A percentile compares a stretch with the other conserved stretches of the same genome.
These are phyloP conservation scores for Erodium trifolium DNA, from an alignment of 441 rosid species.

Conservation along the genomic window DNA sequence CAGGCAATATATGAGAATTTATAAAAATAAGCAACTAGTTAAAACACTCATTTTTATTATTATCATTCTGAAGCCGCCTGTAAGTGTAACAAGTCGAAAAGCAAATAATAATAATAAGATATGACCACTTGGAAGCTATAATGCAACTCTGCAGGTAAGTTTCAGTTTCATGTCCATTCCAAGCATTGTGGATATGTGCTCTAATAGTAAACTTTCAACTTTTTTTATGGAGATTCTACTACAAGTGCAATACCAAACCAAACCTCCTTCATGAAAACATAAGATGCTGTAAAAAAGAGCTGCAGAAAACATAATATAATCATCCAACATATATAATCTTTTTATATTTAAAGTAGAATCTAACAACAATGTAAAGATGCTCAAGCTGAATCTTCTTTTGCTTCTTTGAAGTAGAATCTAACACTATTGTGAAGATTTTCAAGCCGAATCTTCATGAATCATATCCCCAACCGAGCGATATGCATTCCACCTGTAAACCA, in stretches of 20 bases:
- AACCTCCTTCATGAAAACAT: background rate
- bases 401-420: constrained; percentile 13
- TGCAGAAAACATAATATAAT: background rate
- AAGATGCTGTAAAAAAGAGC: background rate
- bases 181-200: background rate
- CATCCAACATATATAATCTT: background rate
- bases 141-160: background rate
- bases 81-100: background rate
- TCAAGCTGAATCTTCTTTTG: constrained; percentile 11
- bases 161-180: background rate
- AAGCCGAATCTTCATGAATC: constrained; percentile 13
- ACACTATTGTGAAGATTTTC: background rate
- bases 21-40: background rate
- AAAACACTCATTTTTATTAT: background rate
- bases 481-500: constrained; percentile 19
- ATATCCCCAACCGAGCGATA: background rate
- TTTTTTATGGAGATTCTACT: background rate
- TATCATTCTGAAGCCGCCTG: background rate
- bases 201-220: background rate
- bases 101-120: no score
- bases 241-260: background rate
- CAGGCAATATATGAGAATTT: background rate
- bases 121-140: background rate
- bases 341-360: constrained; percentile 11
- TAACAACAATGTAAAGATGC: background rate